phyloP scores from a whole-genome alignment of 495 filamentous ascomycete species.

The Penicillium longicatenatum region DNA sequence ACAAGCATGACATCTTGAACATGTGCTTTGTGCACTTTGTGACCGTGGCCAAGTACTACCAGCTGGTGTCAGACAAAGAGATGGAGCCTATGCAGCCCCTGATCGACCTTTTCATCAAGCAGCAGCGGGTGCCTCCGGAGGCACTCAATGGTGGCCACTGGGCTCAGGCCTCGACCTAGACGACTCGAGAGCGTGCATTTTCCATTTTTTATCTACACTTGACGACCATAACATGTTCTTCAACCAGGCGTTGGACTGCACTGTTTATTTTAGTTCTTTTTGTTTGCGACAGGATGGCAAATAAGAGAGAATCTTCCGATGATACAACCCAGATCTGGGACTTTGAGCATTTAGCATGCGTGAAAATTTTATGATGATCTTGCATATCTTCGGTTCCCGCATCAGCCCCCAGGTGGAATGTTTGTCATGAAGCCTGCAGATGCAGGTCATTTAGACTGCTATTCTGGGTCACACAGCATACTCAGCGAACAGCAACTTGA shows the following conservation, averaged over 20 bases:
- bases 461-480: constrained; percentile 11
- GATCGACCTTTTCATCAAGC: constrained; percentile 84
- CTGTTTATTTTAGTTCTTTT: constrained; percentile 28
- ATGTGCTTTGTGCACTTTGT: constrained; percentile 95
- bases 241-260: constrained; percentile 44
- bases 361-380: constrained; percentile 37
- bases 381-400: constrained; percentile 27
- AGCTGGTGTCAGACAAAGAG: constrained; percentile 79
- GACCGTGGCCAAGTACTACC: constrained; percentile 81
- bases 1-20: constrained; percentile 83
- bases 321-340: constrained; percentile 30
- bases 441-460: constrained; percentile 7
- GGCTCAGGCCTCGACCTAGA: constrained; percentile 43
- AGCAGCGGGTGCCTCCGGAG: constrained; percentile 78
- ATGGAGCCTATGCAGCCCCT: constrained; percentile 92
- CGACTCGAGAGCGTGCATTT: constrained; percentile 20
- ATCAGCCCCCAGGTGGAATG: constrained; percentile 16
- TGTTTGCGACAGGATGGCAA: constrained; percentile 22
- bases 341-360: constrained; percentile 49
- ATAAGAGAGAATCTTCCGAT: constrained; percentile 24
- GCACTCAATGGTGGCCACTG: constrained; percentile 52
- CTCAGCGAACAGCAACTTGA: constrained; percentile 3
- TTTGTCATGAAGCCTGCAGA: constrained; percentile 2
- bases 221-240: constrained; percentile 36
- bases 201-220: constrained; percentile 19